Percentiles rank a stretch among this genome's conserved stretches.
These are phyloP conservation scores for Alternaria panax DNA, from an alignment of 2,329 filamentous ascomycete genomes.

Conservation along the genomic window DNA sequence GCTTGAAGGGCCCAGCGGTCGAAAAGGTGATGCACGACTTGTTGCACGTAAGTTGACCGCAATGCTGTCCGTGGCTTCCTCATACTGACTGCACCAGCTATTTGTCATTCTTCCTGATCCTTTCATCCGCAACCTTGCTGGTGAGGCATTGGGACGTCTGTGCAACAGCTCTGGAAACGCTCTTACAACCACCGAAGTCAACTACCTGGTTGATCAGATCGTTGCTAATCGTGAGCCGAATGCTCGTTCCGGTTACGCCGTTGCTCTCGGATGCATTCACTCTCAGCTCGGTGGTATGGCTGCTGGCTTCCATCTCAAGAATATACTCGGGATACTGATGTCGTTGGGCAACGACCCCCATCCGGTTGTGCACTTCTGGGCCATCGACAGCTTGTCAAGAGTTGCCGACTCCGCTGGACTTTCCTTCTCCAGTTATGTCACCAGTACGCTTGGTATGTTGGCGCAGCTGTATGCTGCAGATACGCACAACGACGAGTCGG, in stretches of 20 bases:
- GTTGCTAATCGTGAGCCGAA: constrained; percentile 92
- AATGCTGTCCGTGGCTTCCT: background rate
- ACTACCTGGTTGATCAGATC: constrained; percentile 90
- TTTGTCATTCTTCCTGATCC: constrained; percentile 86
- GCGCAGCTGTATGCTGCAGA: constrained; percentile 92
- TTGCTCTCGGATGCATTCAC: constrained; percentile 91
- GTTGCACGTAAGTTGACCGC: constrained; percentile 71
- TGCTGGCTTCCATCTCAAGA: constrained; percentile 93
- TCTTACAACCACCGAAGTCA: constrained; percentile 90
- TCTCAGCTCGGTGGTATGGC: constrained; percentile 97
- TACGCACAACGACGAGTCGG: constrained; percentile 85
- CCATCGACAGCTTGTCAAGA: constrained; percentile 83
- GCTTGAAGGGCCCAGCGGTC: constrained; percentile 76
- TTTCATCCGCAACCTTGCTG: constrained; percentile 84
- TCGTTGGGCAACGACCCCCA: constrained; percentile 95
- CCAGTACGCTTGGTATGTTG: constrained; percentile 89
- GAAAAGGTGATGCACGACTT: constrained; percentile 75
- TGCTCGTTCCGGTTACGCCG: constrained; percentile 90
- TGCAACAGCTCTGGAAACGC: constrained; percentile 85
- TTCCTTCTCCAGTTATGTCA: constrained; percentile 89
- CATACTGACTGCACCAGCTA: constrained; percentile 50
- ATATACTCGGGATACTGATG: constrained; percentile 97
- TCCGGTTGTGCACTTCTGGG: constrained; percentile 95
- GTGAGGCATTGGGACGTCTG: constrained; percentile 82
- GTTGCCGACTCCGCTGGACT: constrained; percentile 92